Evolutionary conservation across 306 rosid species (phyloP).

Genomic region (Psophocarpus tetragonolobus): DNA sequence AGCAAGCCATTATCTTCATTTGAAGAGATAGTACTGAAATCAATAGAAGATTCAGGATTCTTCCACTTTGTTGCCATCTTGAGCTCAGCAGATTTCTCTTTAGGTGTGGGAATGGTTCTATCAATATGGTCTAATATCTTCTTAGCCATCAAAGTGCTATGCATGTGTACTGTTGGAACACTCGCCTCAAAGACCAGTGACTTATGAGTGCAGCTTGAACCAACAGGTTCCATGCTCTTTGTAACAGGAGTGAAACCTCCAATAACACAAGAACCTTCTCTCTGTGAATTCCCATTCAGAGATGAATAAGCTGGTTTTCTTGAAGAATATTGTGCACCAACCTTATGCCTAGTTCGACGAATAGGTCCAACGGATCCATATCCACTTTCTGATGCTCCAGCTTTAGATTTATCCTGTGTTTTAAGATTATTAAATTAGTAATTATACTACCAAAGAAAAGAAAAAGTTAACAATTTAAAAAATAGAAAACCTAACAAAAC

Average conservation of each 20-base stretch:
- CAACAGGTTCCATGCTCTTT: conserved; percentile 48
- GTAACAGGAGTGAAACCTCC: conserved; percentile 46
- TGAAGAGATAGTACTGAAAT: conserved; percentile 37
- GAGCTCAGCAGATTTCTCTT: conserved; percentile 74
- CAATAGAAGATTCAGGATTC: conserved; percentile 51
- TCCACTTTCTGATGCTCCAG: conserved; percentile 49
- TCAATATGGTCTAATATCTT: conserved; percentile 81
- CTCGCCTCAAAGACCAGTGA: conserved; percentile 42
- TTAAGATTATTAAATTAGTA: conserved; percentile 19
- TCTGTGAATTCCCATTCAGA: conserved; percentile 34
- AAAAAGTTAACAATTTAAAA: conserved; percentile 2
- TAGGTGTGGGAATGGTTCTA: conserved; percentile 76
- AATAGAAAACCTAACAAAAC: not conserved
- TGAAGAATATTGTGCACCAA: conserved; percentile 48
- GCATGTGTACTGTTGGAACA: conserved; percentile 57
- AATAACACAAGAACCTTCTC: conserved; percentile 39
- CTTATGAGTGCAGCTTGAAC: conserved; percentile 41
- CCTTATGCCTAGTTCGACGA: conserved; percentile 54
- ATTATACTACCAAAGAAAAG: not conserved
- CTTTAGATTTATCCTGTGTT: conserved; percentile 52
- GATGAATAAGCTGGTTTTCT: conserved; percentile 51
- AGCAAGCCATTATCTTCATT: conserved; percentile 45
- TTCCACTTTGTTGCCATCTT: conserved; percentile 66
- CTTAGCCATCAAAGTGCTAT: conserved; percentile 75
- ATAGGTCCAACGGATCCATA: conserved; percentile 83